Percentiles rank a stretch among this genome's conserved stretches.
phyloP scores from a whole-genome alignment of 169 alveolate species.

The Eimeria sp. region DNA sequence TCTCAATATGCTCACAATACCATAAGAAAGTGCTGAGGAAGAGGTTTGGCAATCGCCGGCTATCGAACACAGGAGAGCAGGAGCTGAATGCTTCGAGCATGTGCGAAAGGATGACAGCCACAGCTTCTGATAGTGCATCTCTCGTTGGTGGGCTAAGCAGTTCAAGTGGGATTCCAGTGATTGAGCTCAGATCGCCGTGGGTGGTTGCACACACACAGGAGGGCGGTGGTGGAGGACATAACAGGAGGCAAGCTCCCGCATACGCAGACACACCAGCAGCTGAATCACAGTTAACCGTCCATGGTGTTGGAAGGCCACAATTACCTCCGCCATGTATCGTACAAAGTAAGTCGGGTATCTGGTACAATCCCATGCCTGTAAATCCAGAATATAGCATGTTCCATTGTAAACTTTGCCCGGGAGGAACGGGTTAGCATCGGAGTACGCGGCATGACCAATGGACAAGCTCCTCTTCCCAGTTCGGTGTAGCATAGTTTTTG shows the following conservation, averaged over 20 bases:
- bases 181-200: background rate
- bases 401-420: too few relatives aligned
- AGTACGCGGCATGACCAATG: too few relatives aligned
- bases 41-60: background rate
- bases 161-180: background rate
- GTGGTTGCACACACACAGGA: background rate
- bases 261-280: background rate
- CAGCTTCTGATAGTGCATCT: background rate
- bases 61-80: background rate
- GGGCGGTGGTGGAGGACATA: background rate
- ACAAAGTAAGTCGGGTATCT: background rate
- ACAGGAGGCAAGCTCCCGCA: background rate
- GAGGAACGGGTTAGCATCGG: too few relatives aligned
- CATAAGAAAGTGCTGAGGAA: background rate
- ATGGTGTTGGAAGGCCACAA: background rate
- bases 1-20: background rate
- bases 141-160: background rate
- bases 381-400: too few relatives aligned
- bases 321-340: background rate
- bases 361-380: background rate
- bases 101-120: background rate
- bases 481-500: too few relatives aligned
- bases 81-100: background rate
- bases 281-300: background rate
- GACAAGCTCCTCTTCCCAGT: too few relatives aligned